Conservation (phyloP, 78 protist genomes). For the Dictyostelium brefeldianum region DNA sequence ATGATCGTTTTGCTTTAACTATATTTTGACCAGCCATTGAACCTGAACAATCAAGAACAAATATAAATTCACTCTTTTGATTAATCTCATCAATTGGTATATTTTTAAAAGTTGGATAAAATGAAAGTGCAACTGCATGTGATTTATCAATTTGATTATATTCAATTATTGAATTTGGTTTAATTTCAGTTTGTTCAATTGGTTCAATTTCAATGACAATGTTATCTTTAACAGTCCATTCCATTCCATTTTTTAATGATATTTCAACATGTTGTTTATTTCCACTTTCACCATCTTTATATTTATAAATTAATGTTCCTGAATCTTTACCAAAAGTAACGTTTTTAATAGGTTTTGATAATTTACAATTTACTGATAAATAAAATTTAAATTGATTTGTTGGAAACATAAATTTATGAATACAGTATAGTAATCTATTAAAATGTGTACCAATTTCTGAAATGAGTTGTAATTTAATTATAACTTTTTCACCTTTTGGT, state of each 20-base stretch:
- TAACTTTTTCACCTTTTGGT: constrained; percentile 47
- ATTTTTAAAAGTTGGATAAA: constrained; percentile 10
- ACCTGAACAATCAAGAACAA: constrained; percentile 11
- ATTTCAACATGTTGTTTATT: background rate
- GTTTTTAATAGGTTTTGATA: background rate
- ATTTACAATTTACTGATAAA: background rate
- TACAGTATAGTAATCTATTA: background rate
- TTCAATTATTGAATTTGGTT: constrained; percentile 15
- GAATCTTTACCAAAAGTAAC: background rate
- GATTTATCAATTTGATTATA: background rate
- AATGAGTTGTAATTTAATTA: constrained; percentile 68
- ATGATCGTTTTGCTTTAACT: background rate
- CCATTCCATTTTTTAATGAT: background rate
- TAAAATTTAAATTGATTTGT: background rate
- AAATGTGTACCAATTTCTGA: constrained; percentile 72
- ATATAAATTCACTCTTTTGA: constrained; percentile 40
- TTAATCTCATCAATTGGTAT: background rate
- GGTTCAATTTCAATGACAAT: background rate
- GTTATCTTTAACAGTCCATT: constrained; percentile 3
- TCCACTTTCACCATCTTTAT: background rate
- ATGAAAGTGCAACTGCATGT: constrained; percentile 26
- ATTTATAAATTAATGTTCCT: background rate
- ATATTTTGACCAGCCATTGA: constrained; percentile 44
- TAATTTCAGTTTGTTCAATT: background rate
- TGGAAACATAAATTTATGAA: constrained; percentile 43